Percentiles rank a stretch among this genome's conserved stretches.
Conservation (phyloP, 1,139 yeast genomes). For the Candida sanyaensis region DNA sequence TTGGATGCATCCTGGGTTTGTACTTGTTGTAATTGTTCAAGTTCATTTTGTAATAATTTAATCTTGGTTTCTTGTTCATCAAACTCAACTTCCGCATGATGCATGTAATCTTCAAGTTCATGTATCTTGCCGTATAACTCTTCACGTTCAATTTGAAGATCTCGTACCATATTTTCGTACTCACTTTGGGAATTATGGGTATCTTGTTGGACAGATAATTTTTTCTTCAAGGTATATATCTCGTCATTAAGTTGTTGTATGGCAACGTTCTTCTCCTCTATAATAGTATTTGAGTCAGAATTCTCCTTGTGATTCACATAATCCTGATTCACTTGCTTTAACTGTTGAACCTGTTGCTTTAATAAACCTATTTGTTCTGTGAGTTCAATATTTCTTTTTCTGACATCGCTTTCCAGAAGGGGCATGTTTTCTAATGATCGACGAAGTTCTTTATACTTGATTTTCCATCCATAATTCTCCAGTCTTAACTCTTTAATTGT, state of each 20-base stretch:
- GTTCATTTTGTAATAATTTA: too few species aligned
- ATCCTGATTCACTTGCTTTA: constrained; percentile 4
- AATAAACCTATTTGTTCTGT: constrained; percentile 6
- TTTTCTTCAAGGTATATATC: constrained; percentile 1
- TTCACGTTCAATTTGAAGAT: constrained; percentile 4
- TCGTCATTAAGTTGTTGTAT: constrained; percentile 6
- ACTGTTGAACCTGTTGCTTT: constrained; percentile 7
- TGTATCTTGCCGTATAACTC: not conserved
- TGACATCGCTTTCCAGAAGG: constrained; percentile 9
- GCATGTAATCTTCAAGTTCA: constrained; percentile 4
- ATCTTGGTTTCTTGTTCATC: not conserved
- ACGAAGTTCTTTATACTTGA: constrained; percentile 13
- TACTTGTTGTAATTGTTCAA: not conserved
- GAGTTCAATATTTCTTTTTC: constrained; percentile 11
- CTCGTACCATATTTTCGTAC: constrained; percentile 5
- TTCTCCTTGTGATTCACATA: constrained; percentile 5
- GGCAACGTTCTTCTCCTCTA: not conserved
- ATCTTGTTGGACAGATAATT: not conserved
- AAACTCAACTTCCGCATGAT: constrained; percentile 5
- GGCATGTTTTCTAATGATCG: constrained; percentile 12
- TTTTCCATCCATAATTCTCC: constrained; percentile 13
- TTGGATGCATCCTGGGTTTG: not conserved
- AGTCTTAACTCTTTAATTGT: constrained; percentile 10
- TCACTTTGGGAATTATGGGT: constrained; percentile 2
- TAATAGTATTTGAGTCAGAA: not conserved